These are phyloP conservation scores for Nyssa sinensis DNA, from an alignment of 148 eudicot genomes.

Conservation along the genomic window DNA sequence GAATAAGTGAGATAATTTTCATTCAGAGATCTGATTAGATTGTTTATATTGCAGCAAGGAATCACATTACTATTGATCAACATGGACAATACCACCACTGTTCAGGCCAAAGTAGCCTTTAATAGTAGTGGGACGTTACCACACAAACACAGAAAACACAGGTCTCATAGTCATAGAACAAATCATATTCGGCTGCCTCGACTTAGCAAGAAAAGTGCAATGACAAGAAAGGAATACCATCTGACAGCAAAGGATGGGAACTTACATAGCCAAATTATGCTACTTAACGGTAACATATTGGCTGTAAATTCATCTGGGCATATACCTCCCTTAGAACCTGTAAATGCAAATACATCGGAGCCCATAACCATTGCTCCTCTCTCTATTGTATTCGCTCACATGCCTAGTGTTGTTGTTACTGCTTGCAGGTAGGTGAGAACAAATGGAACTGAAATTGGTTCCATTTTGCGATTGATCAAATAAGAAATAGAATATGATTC, in stretches of 20 bases:
- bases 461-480: constrained; percentile 7
- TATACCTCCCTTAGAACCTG: constrained; percentile 57
- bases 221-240: constrained; percentile 71
- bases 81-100: constrained; percentile 56
- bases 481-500: neutral
- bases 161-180: constrained; percentile 20
- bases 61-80: constrained; percentile 65
- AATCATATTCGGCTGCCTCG: constrained; percentile 5
- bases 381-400: constrained; percentile 71
- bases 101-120: constrained; percentile 35
- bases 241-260: constrained; percentile 64
- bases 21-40: neutral
- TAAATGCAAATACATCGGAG: constrained; percentile 49
- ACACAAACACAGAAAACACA: constrained; percentile 44
- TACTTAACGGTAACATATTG: constrained; percentile 70
- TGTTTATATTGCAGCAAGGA: constrained; percentile 52
- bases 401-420: constrained; percentile 53
- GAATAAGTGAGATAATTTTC: neutral
- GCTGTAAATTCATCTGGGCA: constrained; percentile 47
- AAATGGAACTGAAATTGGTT: constrained; percentile 18
- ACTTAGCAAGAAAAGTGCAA: constrained; percentile 11
- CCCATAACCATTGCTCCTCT: constrained; percentile 60
- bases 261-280: constrained; percentile 67
- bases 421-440: constrained; percentile 54
- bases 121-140: constrained; percentile 25